Percentiles rank a stretch among this genome's conserved stretches.
phyloP scores from a whole-genome alignment of 495 filamentous ascomycete species.

The Tuber melanosporum region DNA sequence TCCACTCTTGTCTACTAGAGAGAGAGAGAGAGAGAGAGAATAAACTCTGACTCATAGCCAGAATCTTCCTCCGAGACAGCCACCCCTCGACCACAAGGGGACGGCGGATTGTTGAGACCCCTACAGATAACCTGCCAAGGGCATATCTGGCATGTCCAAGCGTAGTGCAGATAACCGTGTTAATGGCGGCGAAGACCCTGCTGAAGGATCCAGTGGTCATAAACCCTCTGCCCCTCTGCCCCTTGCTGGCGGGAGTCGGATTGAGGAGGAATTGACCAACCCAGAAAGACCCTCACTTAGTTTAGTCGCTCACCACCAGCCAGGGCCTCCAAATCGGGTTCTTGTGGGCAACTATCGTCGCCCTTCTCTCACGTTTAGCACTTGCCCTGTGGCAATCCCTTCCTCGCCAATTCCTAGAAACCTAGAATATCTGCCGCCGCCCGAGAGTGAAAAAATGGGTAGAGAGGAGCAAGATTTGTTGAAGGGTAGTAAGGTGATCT shows the following conservation, averaged over 20 bases:
- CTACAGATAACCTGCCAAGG: not conserved
- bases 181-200: not conserved
- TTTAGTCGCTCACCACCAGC: not conserved
- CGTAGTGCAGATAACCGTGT: not conserved
- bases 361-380: slow-evolving; percentile 34
- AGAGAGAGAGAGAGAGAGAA: not conserved
- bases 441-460: slow-evolving; percentile 58
- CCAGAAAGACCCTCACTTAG: not conserved
- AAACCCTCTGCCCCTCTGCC: not conserved
- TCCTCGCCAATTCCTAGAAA: slow-evolving; percentile 44
- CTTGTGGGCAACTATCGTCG: slow-evolving; percentile 32
- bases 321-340: not conserved
- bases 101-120: not conserved
- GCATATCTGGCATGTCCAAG: not conserved
- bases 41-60: not conserved
- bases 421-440: slow-evolving; percentile 51
- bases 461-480: slow-evolving; percentile 68
- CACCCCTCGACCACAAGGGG: not conserved
- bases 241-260: not conserved
- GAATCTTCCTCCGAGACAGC: not conserved
- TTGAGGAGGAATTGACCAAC: not conserved
- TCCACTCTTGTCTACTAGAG: not conserved
- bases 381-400: slow-evolving; percentile 32
- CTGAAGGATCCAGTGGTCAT: not conserved
- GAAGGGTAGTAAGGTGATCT: slow-evolving; percentile 18